These are phyloP conservation scores for Biscogniauxia sp. DNA, from an alignment of 2,329 filamentous ascomycete genomes.

Conservation along the genomic window DNA sequence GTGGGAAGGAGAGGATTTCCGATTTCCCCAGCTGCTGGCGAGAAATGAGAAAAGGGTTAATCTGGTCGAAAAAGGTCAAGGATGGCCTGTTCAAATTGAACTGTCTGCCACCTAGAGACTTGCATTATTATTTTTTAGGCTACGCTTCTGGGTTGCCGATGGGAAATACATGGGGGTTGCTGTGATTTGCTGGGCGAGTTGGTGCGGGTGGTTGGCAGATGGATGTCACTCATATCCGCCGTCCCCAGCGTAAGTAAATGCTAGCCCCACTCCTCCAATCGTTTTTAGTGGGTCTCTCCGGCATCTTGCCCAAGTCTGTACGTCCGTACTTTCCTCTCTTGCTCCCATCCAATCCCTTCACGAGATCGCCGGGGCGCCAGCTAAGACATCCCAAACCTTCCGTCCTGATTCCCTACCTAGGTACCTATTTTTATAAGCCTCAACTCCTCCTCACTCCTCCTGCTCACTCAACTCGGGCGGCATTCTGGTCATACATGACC, in stretches of 20 bases:
- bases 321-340: background rate
- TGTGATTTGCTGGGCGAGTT: background rate
- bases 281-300: background rate
- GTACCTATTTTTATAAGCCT: no score
- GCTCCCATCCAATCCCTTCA: background rate
- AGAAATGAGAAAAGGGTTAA: slow-evolving; percentile 24
- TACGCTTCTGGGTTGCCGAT: slow-evolving; percentile 3
- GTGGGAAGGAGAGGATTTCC: slow-evolving; percentile 12
- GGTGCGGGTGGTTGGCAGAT: background rate
- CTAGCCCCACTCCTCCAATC: background rate
- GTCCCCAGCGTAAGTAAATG: background rate
- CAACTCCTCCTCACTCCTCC: background rate
- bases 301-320: background rate
- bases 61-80: slow-evolving; percentile 13
- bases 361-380: background rate
- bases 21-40: slow-evolving; percentile 9
- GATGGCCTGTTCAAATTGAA: background rate
- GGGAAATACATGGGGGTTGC: slow-evolving; percentile 11
- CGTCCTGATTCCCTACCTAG: no score
- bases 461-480: background rate
- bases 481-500: background rate
- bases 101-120: background rate
- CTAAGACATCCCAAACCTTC: background rate
- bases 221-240: slow-evolving; percentile 14
- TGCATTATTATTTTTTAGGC: no score